Evolutionary conservation across 1,139 yeast genomes (phyloP).

Genomic region (Scheffersomyces titani): DNA sequence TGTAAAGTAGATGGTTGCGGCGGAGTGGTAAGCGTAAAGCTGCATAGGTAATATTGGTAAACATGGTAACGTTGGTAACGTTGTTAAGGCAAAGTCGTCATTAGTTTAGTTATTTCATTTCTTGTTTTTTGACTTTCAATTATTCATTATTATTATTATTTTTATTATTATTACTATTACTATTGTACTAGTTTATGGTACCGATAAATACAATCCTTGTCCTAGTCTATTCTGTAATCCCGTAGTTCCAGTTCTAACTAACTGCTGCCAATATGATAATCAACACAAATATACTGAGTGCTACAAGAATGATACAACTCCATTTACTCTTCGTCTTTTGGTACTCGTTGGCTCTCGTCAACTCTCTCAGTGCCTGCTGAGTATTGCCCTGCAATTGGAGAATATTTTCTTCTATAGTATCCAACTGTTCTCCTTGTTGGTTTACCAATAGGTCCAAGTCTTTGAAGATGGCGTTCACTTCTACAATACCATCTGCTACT

Average conservation of each 20-base stretch:
- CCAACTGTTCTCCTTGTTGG: conserved; percentile 84
- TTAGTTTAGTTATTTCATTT: background rate
- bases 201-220: background rate
- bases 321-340: conserved; percentile 72
- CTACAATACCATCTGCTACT: conserved; percentile 76
- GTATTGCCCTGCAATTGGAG: conserved; percentile 65
- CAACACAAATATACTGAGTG: conserved; percentile 38
- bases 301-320: conserved; percentile 64
- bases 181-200: background rate
- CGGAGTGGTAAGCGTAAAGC: background rate
- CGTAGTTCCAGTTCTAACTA: conserved; percentile 19
- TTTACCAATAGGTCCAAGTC: conserved; percentile 75
- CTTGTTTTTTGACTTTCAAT: background rate
- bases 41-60: background rate
- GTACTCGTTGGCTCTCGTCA: conserved; percentile 71
- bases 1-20: background rate
- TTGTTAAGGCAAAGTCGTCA: background rate
- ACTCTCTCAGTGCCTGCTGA: conserved; percentile 69
- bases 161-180: background rate
- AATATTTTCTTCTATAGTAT: conserved; percentile 79
- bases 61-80: background rate
- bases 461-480: conserved; percentile 80
- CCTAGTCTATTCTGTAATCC: background rate
- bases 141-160: background rate
- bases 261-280: conserved; percentile 40